Evolutionary conservation across 129 eudicot genomes (phyloP), one percentile per base, ranked within the genome.

Genomic region (Artemisia annua): DNA sequence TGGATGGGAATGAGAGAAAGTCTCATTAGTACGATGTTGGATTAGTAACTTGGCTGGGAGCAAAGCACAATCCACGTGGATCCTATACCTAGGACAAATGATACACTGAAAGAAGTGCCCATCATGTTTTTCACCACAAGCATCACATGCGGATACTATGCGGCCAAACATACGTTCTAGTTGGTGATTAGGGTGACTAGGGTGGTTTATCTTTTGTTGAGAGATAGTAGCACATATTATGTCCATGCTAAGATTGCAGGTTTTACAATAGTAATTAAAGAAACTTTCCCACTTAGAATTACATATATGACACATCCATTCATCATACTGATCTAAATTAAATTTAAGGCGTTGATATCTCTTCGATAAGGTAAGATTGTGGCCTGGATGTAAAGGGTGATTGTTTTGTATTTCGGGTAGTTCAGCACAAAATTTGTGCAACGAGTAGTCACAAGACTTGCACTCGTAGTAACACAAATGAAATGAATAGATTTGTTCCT

Each of bases 51-150:
- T 71, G 2, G 44, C 4, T 1, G 75, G 66, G 1, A 35, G 7
- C 44, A 71, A 56, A 56, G 20, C 55, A 2, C 75, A 71, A 0
- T 71, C 75, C 20, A 11, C 0, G 20, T 44, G 16, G 15, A 70
- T 70, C 3, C 12, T 5, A 18, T 35, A 56, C 12, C 4, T 3
- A 13, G n/a, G n/a, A 57, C 75, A 71, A 11, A n/a, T 43, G 75
- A 44, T 71, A 22, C 66, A 57, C 0, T 71, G 75, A 18, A 24
- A 71, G 55, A 71, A 71, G 8, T 8, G 11, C 75, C 75, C 75
- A 18, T 71, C 19, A 13, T 71, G 75, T 12, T 71, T 19, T 3
- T 43, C 15, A 20, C 66, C 56, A 71, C 75, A 71, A 13, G 66
- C 75, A 4, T 2, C 18, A 35, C 75, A 70, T 5, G 0, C 0